Evolutionary conservation across 2,329 filamentous ascomycete genomes (phyloP).

Genomic region (Zopfia rhizophila): DNA sequence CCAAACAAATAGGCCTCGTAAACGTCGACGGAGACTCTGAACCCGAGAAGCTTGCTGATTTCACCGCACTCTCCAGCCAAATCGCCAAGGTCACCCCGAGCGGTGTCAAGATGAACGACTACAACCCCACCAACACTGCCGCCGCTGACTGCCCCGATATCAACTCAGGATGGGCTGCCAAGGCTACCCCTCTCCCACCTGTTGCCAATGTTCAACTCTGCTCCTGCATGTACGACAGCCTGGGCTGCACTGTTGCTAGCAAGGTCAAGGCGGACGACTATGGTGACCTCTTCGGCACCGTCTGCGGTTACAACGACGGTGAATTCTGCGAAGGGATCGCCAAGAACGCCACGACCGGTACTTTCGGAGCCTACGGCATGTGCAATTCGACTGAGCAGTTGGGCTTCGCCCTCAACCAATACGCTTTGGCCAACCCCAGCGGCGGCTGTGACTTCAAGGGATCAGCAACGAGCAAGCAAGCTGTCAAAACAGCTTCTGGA

Average conservation of each 20-base stretch:
- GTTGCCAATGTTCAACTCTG: slow-evolving; percentile 82
- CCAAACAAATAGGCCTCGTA: slow-evolving; percentile 68
- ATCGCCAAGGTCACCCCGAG: slow-evolving; percentile 75
- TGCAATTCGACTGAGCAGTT: slow-evolving; percentile 77
- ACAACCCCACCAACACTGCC: slow-evolving; percentile 78
- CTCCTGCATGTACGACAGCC: slow-evolving; percentile 81
- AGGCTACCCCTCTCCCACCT: slow-evolving; percentile 76
- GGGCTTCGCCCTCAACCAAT: slow-evolving; percentile 77
- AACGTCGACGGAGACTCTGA: slow-evolving; percentile 64
- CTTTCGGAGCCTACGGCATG: slow-evolving; percentile 82
- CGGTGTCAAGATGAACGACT: slow-evolving; percentile 72
- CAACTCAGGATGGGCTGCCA: slow-evolving; percentile 74
- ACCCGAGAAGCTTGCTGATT: slow-evolving; percentile 76
- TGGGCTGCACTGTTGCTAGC: slow-evolving; percentile 73
- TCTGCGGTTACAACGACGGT: slow-evolving; percentile 69
- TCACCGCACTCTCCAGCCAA: slow-evolving; percentile 73
- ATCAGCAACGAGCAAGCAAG: slow-evolving; percentile 66
- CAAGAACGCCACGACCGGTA: slow-evolving; percentile 72
- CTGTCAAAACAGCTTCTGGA: slow-evolving; percentile 57
- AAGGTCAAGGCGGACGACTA: slow-evolving; percentile 68
- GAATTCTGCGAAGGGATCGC: slow-evolving; percentile 74
- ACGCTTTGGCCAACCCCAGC: slow-evolving; percentile 65
- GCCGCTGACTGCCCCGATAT: slow-evolving; percentile 76
- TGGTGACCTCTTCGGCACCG: slow-evolving; percentile 75
- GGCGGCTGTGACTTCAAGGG: slow-evolving; percentile 78